Conservation (phyloP, 2,329 filamentous ascomycete genomes). For the Alternaria postmessia region DNA sequence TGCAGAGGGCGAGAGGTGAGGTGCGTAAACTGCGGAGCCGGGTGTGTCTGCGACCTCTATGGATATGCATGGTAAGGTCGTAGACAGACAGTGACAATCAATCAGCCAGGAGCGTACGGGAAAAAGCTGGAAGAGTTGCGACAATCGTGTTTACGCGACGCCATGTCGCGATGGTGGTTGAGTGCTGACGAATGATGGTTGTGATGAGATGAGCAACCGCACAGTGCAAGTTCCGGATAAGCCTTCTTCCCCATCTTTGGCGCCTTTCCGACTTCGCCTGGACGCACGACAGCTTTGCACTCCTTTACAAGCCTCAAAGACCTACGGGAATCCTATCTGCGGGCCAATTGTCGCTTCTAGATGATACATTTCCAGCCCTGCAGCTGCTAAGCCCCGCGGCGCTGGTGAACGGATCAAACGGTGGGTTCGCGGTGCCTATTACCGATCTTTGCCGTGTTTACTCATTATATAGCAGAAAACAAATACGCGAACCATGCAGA, state of each 20-base stretch:
- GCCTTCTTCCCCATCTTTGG: conserved; percentile 20
- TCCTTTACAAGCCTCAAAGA: background rate
- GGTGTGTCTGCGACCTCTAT: background rate
- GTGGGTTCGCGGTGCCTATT: conserved; percentile 6
- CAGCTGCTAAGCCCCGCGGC: conserved; percentile 8
- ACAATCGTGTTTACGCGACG: conserved; percentile 5
- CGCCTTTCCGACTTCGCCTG: conserved; percentile 5
- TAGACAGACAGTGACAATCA: background rate
- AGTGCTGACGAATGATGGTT: conserved; percentile 3
- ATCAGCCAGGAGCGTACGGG: conserved; percentile 12
- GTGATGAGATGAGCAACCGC: background rate
- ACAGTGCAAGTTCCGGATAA: conserved; percentile 16
- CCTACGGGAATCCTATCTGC: background rate
- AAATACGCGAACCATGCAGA: conserved; percentile 10
- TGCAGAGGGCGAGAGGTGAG: background rate
- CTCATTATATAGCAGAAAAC: conserved; percentile 4
- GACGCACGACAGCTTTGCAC: conserved; percentile 9
- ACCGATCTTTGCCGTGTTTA: conserved; percentile 5
- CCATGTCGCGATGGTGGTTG: conserved; percentile 22
- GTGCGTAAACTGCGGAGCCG: conserved; percentile 5
- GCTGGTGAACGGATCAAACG: conserved; percentile 7
- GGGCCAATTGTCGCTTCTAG: background rate
- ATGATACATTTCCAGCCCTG: background rate
- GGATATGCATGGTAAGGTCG: conserved; percentile 13
- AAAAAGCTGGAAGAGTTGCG: background rate